phyloP scores from a whole-genome alignment of 73 alveolate species.

The Paramecium caudatum region DNA sequence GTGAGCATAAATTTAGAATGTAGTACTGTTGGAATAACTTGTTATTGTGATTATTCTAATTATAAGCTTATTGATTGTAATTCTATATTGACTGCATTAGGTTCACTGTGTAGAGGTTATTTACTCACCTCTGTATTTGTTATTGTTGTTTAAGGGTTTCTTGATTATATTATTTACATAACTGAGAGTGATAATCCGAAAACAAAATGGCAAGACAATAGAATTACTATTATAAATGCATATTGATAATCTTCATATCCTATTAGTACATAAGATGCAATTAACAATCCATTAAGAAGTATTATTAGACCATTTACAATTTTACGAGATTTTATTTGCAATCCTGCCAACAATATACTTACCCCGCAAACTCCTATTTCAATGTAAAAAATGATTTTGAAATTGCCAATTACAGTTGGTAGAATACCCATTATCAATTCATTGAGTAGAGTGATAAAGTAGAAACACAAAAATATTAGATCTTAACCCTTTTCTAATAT shows the following conservation, averaged over 20 bases:
- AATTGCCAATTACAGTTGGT: not conserved
- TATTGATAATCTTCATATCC: not conserved
- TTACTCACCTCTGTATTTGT: not conserved
- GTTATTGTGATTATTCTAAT: constrained; percentile 29
- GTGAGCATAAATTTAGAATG: constrained; percentile 31
- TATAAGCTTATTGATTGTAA: constrained; percentile 4
- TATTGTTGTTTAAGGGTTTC: not conserved
- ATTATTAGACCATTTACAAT: no score
- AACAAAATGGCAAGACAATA: not conserved
- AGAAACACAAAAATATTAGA: not conserved
- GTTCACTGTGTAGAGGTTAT: not conserved
- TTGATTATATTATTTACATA: not conserved
- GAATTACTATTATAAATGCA: not conserved
- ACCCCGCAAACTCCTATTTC: not conserved
- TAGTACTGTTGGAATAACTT: not conserved
- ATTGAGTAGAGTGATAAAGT: not conserved
- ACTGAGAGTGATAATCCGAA: not conserved
- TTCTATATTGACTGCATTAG: not conserved
- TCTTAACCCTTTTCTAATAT: not conserved
- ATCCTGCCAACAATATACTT: no score
- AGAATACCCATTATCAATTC: not conserved
- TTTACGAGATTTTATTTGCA: no score
- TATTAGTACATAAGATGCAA: constrained; percentile 3
- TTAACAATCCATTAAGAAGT: not conserved
- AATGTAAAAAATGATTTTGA: not conserved